Conservation (phyloP, 345 rosid species). For the Citrus cavaleriei region DNA sequence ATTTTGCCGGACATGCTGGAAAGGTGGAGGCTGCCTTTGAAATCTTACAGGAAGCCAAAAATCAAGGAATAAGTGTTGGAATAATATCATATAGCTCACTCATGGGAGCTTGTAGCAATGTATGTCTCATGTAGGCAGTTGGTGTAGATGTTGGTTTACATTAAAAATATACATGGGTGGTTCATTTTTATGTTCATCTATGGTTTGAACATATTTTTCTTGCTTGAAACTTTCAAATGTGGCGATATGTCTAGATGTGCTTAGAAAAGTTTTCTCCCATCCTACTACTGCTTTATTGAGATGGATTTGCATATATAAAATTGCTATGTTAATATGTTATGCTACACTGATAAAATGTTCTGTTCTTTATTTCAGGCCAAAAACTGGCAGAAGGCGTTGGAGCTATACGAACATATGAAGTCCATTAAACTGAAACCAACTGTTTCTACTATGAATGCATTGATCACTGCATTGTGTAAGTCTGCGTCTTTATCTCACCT, state of each 20-base stretch:
- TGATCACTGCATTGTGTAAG: constrained; percentile 91
- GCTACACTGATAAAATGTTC: background rate
- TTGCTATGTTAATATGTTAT: constrained; percentile 3
- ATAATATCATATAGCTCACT: constrained; percentile 83
- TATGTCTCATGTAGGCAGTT: constrained; percentile 34
- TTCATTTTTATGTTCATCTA: background rate
- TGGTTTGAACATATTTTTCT: background rate
- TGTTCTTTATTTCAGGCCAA: constrained; percentile 49
- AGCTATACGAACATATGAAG: constrained; percentile 71
- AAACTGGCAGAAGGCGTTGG: constrained; percentile 85
- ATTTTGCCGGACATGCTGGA: constrained; percentile 86
- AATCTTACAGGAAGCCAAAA: constrained; percentile 57
- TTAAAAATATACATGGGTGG: background rate
- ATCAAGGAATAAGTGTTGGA: constrained; percentile 58
- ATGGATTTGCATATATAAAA: background rate
- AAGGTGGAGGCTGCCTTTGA: constrained; percentile 76
- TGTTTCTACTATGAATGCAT: constrained; percentile 80
- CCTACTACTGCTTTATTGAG: background rate
- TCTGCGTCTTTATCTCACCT: constrained; percentile 3
- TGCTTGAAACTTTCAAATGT: background rate
- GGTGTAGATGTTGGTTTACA: background rate
- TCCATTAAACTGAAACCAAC: constrained; percentile 61
- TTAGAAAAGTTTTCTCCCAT: background rate
- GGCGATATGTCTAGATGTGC: background rate
- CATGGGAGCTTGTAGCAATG: constrained; percentile 99